A percentile compares a stretch with the other conserved stretches of the same genome.
These are phyloP conservation scores for Debaryomyces tyrocola DNA, from an alignment of 805 yeast species.

Conservation along the genomic window DNA sequence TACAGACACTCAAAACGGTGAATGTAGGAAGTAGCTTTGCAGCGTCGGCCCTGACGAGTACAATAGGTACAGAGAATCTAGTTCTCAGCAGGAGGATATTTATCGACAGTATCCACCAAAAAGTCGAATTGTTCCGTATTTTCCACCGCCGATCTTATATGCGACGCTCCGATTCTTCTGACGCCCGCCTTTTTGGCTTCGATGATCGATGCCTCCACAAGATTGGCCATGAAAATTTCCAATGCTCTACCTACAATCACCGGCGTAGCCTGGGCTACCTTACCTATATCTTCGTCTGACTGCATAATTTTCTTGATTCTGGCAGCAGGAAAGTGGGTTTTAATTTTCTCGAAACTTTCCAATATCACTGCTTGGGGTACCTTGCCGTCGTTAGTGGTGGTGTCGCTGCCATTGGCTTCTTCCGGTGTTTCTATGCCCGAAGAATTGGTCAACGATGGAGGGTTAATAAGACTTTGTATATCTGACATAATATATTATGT, in stretches of 20 bases:
- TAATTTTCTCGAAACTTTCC: constrained; percentile 49
- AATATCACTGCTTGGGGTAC: constrained; percentile 34
- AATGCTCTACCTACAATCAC: constrained; percentile 95
- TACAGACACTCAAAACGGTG: too few species aligned
- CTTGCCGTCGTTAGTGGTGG: constrained; percentile 2
- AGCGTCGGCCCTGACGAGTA: too few species aligned
- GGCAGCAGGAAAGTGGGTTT: constrained; percentile 88
- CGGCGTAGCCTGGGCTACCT: constrained; percentile 98
- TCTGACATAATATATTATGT: constrained; percentile 5
- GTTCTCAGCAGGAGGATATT: constrained; percentile 47
- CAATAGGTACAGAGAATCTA: background rate
- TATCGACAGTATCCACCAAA: constrained; percentile 70
- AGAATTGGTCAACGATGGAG: background rate
- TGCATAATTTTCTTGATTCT: constrained; percentile 96
- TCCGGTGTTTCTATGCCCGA: background rate
- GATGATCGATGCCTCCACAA: constrained; percentile 79
- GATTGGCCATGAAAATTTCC: constrained; percentile 85
- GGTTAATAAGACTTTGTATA: constrained; percentile 4
- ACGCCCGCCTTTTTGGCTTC: constrained; percentile 76
- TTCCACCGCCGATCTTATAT: constrained; percentile 79
- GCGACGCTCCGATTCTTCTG: constrained; percentile 79
- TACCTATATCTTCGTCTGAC: constrained; percentile 96
- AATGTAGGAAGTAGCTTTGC: too few species aligned
- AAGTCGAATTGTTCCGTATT: constrained; percentile 92
- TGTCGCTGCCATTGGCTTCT: constrained; percentile 1